Evolutionary conservation across 345 rosid species (phyloP), one percentile per base, ranked within the genome.

Genomic region (Syzygium aqueum): DNA sequence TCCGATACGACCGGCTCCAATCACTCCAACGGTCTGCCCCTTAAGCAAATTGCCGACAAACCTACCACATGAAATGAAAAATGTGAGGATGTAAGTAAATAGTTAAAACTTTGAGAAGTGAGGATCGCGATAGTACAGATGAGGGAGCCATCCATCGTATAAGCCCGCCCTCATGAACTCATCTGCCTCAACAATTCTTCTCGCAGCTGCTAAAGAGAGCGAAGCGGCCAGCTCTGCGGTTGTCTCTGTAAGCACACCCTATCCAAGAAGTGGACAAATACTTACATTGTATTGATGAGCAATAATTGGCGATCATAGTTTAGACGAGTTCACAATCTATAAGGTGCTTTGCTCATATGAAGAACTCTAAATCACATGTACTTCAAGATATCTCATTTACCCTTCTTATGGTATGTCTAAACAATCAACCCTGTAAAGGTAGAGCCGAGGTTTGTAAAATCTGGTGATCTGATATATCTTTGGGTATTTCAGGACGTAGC

Each of bases 1-100:
- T 77, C 98, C 99, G n/a, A 97, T 97, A 85, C 98, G 98, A 86
- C 99, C 98, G 85, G 98, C 98, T 85, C 99, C 99, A 89, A 97
- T 96, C 84, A 97, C 99, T 87, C 99, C 99, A 87, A 97, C 96
- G 82, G 99, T 96, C 86, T 96, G 99, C 84, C 99, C 99, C 92
- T 96, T 96, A 86, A 97, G 99, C 89, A 97, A 93, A 92, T 97
- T 97, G 30, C 99, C 99, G 2, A 96, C 99, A 89, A 95, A 97
- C 87, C 99, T 97, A 86, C 40, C 86, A 77, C 21, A 52, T 28
- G 63, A 89, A 57, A 40, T 43, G 23, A 78, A 56, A 80, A 63
- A 52, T 56, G 5, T 59, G 40, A 49, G 78, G 33, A 43, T 56
- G 37, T 19, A 19, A 86, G 77, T 63, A 65, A 43, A 23, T 22